Conservation (phyloP, 371 early-diverging fungal genomes). For the Smittium mucronatum region DNA sequence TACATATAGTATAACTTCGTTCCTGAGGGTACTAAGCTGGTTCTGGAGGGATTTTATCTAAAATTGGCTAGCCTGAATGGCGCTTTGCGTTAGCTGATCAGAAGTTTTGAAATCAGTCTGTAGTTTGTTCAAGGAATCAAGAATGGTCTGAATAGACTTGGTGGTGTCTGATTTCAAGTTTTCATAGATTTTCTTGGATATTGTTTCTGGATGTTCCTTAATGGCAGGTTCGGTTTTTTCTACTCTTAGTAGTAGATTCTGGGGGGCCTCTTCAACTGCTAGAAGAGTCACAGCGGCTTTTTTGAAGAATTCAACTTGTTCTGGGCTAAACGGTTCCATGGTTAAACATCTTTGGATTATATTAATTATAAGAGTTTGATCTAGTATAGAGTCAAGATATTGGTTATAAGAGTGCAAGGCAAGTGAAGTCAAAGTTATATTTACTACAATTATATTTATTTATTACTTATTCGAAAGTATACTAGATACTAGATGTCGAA, state of each 20-base stretch:
- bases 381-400: constrained; percentile 2
- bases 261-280: background rate
- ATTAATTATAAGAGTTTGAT: background rate
- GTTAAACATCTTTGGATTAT: background rate
- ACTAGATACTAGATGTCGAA: constrained; percentile 8
- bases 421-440: constrained; percentile 2
- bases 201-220: background rate
- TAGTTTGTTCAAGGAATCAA: background rate
- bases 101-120: background rate
- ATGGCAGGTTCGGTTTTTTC: background rate
- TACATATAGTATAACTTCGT: background rate
- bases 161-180: background rate
- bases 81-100: background rate
- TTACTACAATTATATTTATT: background rate
- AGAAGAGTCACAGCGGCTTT: background rate
- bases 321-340: constrained; percentile 1
- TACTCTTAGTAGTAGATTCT: constrained; percentile 1
- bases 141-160: background rate
- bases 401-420: background rate
- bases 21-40: background rate
- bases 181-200: constrained; percentile 1
- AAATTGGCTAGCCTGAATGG: background rate
- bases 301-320: background rate
- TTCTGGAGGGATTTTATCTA: background rate
- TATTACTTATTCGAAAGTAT: constrained; percentile 3